Evolutionary conservation across 257 asterid species (phyloP).

Genomic region (Misopates orontium): DNA sequence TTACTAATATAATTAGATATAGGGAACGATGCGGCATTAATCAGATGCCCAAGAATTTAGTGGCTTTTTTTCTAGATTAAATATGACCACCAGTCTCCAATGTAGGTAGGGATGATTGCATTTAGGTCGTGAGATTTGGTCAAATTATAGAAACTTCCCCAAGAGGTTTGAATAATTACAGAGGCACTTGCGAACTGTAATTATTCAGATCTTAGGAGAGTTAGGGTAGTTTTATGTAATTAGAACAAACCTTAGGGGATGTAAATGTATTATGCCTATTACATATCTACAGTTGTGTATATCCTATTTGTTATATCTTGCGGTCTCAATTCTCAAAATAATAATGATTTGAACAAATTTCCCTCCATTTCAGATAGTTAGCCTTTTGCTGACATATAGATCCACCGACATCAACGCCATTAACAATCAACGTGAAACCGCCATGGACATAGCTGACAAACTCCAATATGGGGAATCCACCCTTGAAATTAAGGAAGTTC

Average conservation of each 20-base stretch:
- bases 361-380: slow-evolving; percentile 61
- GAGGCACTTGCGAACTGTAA: too few relatives aligned
- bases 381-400: slow-evolving; percentile 56
- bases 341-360: slow-evolving; percentile 9
- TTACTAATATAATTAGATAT: too few relatives aligned
- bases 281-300: not conserved
- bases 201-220: too few relatives aligned
- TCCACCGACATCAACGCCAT: slow-evolving; percentile 71
- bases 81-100: too few relatives aligned
- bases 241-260: not conserved
- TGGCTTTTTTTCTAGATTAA: too few relatives aligned
- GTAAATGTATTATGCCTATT: not conserved
- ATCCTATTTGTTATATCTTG: not conserved
- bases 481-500: slow-evolving; percentile 65
- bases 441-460: slow-evolving; percentile 95
- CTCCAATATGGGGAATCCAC: slow-evolving; percentile 78
- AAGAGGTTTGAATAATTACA: too few relatives aligned
- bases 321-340: not conserved
- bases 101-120: too few relatives aligned
- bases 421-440: slow-evolving; percentile 76
- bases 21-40: too few relatives aligned
- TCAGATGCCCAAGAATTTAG: too few relatives aligned
- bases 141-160: too few relatives aligned
- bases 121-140: too few relatives aligned
- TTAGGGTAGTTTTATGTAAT: too few relatives aligned